phyloP scores from a whole-genome alignment of 2,329 filamentous ascomycete genomes.

The Sporothrix euskadiensis region DNA sequence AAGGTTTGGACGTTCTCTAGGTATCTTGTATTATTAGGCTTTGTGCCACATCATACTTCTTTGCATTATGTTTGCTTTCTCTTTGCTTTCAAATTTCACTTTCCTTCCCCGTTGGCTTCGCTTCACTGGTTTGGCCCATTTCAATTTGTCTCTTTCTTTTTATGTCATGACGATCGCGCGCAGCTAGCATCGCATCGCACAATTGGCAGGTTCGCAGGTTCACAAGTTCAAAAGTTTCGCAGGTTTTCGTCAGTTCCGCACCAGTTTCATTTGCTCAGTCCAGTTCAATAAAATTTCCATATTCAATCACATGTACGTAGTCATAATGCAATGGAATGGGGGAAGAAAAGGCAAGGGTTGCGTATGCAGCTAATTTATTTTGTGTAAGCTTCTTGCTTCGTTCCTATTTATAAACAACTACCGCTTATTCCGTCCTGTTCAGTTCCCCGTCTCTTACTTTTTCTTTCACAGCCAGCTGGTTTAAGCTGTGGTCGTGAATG shows the following conservation, averaged over 20 bases:
- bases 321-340: background rate
- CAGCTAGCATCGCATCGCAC: background rate
- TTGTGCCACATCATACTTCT: background rate
- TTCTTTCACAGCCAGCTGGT: background rate
- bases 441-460: background rate
- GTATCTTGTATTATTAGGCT: constrained; percentile 5
- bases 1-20: background rate
- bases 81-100: background rate
- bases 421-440: background rate
- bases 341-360: background rate
- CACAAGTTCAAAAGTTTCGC: background rate
- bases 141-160: background rate
- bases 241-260: background rate
- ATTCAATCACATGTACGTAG: background rate
- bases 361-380: background rate
- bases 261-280: background rate
- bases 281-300: background rate
- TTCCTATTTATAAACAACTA: constrained; percentile 11
- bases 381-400: background rate
- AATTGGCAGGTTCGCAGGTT: background rate
- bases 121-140: background rate
- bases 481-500: background rate
- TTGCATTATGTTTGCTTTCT: background rate
- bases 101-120: background rate
- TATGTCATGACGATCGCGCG: too few species aligned